These are phyloP conservation scores for Paraphoma chrysanthemicola DNA, from an alignment of 2,329 filamentous ascomycete genomes.

Conservation along the genomic window DNA sequence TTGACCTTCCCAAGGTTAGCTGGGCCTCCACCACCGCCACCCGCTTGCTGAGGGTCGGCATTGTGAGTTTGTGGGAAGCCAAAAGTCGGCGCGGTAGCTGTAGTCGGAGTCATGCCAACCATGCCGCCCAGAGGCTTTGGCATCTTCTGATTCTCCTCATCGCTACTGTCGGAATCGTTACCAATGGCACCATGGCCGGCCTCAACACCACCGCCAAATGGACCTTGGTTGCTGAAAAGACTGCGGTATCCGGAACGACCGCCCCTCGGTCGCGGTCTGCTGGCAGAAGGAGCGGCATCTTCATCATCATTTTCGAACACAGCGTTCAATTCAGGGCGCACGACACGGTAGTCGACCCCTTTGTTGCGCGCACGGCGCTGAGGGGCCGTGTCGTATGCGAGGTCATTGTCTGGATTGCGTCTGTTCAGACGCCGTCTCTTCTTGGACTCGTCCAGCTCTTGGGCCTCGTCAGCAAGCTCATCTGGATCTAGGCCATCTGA, in stretches of 20 bases:
- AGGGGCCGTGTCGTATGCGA: constrained; percentile 61
- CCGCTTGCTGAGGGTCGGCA: constrained; percentile 61
- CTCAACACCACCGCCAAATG: constrained; percentile 86
- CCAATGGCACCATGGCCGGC: constrained; percentile 78
- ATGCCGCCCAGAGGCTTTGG: constrained; percentile 63
- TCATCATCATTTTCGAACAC: constrained; percentile 73
- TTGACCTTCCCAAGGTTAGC: constrained; percentile 93
- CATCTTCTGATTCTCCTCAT: constrained; percentile 81
- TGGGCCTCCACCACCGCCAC: constrained; percentile 65
- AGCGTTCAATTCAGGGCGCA: constrained; percentile 73
- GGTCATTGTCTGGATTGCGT: constrained; percentile 50
- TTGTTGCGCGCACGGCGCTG: constrained; percentile 70
- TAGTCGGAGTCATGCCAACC: constrained; percentile 68
- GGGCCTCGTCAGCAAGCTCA: constrained; percentile 52
- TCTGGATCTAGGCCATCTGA: constrained; percentile 54
- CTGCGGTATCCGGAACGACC: constrained; percentile 69
- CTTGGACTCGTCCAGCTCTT: constrained; percentile 61
- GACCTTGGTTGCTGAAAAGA: constrained; percentile 88
- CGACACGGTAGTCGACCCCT: constrained; percentile 82
- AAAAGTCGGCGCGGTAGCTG: constrained; percentile 57
- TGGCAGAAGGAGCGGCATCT: constrained; percentile 71
- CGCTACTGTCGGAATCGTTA: constrained; percentile 93
- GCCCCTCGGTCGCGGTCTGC: constrained; percentile 68
- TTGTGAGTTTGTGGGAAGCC: constrained; percentile 65
- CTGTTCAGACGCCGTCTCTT: constrained; percentile 47